Percentiles rank a stretch among this genome's conserved stretches.
Conservation (phyloP, 2,329 filamentous ascomycete genomes). For the Ophiostoma ulmi region DNA sequence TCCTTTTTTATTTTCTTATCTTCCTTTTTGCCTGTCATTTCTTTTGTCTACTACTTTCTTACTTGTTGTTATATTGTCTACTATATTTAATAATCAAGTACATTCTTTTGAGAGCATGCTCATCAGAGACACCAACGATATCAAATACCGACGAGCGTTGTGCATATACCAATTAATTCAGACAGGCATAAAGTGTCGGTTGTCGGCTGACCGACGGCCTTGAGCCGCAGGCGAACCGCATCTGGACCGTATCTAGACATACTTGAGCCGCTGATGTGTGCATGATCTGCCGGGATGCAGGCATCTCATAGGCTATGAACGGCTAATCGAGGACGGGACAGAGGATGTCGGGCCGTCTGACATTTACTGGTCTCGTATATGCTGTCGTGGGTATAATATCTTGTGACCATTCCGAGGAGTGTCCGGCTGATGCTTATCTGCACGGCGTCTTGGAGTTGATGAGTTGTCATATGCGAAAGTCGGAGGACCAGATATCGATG, state of each 20-base stretch:
- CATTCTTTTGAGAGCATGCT: not conserved
- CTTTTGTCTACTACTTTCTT: conserved; percentile 7
- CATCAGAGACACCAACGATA: not conserved
- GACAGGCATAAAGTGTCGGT: not conserved
- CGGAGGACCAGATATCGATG: not conserved
- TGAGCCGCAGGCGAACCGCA: not conserved
- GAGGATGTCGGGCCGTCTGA: not conserved
- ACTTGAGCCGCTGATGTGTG: not conserved
- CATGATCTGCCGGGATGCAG: not conserved
- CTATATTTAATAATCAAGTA: conserved; percentile 1
- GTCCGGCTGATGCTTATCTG: not conserved
- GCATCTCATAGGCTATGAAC: not conserved
- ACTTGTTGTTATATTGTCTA: not conserved
- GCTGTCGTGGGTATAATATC: not conserved
- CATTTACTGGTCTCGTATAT: not conserved
- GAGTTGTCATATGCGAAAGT: not conserved
- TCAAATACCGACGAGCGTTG: not conserved
- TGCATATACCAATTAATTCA: not conserved
- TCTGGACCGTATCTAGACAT: too few relatives aligned
- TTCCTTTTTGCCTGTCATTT: conserved; percentile 10
- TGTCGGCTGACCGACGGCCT: conserved; percentile 5
- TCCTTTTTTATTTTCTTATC: not conserved
- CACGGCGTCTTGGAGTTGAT: not conserved
- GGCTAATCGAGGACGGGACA: not conserved
- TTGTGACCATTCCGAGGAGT: not conserved